Evolutionary conservation across 2,329 filamentous ascomycete species (phyloP), one percentile per base, ranked within the genome.

Genomic region (Penicillium capsulatum): DNA sequence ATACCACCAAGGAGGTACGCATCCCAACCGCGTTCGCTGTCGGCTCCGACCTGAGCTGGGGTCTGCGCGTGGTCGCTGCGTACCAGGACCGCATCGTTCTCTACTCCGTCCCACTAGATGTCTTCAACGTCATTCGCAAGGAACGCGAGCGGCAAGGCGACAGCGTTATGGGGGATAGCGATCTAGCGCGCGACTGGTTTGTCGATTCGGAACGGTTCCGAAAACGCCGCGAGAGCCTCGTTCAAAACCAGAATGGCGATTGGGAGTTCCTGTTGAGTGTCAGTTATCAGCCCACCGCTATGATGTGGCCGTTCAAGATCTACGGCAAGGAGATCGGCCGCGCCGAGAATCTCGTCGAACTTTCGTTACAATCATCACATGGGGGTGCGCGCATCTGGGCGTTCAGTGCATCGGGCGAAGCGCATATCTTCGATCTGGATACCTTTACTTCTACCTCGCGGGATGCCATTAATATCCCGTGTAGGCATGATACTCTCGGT

Each of bases 21-120:
- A 47, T 67, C 36, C 77, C 79, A 1, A 66, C 71, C 4, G 53
- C 75, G 2, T 85, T 83, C 55, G 68, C 73, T 3, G 71, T 72
- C 17, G 78, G 75, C 2, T 66, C 71, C n/a, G 74, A 84, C 48
- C 62, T 79, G 7, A 64, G 64, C 3, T 74, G 73, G 63, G 80
- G 81, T 3, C 71, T 80, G 3, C 69, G 79, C 11, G 63, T 84
- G 13, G 74, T 76, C 5, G 80, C 74, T 17, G 75, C 69, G 3
- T 84, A 79, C 57, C 46, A 57, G 9, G 67, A 71, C 24, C 53
- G 59, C 19, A 50, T 85, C 17, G 71, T 80, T 36, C 64, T 84
- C 2, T 85, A 81, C 57, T 80, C 72, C 1, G 65, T 85, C 2
- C 80, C 81, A 0, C 59, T 71, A 0, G 79, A 83, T 56, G 59